Percentiles rank a stretch among this genome's conserved stretches.
Conservation (phyloP, 768 basidiomycete genomes). For the Russula vinacea region DNA sequence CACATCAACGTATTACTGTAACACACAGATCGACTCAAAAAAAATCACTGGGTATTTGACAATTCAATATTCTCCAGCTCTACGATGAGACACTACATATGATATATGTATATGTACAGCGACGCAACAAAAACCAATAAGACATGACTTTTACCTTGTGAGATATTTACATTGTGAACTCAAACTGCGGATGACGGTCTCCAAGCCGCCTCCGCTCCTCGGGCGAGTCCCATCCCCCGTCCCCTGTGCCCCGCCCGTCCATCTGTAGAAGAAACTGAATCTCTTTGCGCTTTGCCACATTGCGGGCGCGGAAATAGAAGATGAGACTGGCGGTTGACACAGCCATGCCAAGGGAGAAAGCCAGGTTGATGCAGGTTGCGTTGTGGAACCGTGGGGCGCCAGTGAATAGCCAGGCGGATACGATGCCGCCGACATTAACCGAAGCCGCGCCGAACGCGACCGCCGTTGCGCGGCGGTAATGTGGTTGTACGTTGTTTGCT, state of each 20-base stretch:
- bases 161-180: conserved; percentile 21
- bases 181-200: conserved; percentile 29
- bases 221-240: conserved; percentile 25
- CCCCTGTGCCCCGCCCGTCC: conserved; percentile 10
- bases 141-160: not conserved
- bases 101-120: not conserved
- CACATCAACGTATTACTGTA: not conserved
- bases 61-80: not conserved
- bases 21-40: not conserved
- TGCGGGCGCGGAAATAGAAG: conserved; percentile 17
- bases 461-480: conserved; percentile 36
- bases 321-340: not conserved
- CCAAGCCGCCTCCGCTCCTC: conserved; percentile 24
- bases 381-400: conserved; percentile 25
- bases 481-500: conserved; percentile 37
- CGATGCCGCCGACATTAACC: conserved; percentile 28
- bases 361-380: conserved; percentile 25
- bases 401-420: conserved; percentile 25
- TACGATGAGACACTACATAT: not conserved
- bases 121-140: not conserved
- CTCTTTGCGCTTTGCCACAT: conserved; percentile 17
- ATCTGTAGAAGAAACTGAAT: conserved; percentile 10
- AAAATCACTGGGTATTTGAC: not conserved
- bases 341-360: conserved; percentile 18
- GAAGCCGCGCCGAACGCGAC: conserved; percentile 33